Conservation (phyloP, 192 early-diverging fungal species). For the Coemansia sp. region DNA sequence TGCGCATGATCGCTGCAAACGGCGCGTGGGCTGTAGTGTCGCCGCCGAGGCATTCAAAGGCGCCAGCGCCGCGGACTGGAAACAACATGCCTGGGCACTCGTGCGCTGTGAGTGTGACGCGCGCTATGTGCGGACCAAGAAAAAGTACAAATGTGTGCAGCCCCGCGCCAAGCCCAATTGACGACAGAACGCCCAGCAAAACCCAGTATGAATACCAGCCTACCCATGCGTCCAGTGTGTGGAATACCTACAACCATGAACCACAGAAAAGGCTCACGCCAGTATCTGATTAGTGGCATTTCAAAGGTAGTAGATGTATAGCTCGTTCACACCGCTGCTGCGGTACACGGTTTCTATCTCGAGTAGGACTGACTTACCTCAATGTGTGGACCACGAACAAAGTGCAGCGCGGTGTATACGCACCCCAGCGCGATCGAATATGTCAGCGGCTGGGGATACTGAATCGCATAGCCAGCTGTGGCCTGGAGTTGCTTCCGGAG, state of each 20-base stretch:
- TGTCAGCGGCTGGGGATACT: conserved; percentile 40
- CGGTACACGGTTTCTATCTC: background rate
- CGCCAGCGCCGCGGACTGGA: conserved; percentile 65
- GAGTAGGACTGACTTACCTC: conserved; percentile 7
- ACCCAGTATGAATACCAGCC: conserved; percentile 91
- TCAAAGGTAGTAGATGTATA: too few relatives aligned
- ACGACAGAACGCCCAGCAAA: conserved; percentile 80
- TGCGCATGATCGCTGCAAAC: conserved; percentile 63
- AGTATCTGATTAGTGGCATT: too few relatives aligned
- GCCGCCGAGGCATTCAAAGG: conserved; percentile 44
- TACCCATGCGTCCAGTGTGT: conserved; percentile 58
- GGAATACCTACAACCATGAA: conserved; percentile 12
- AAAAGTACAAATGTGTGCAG: conserved; percentile 95
- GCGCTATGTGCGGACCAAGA: conserved; percentile 86
- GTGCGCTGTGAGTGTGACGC: conserved; percentile 88
- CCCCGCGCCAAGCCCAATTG: conserved; percentile 90
- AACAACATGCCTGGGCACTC: conserved; percentile 73
- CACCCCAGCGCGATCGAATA: conserved; percentile 32
- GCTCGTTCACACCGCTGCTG: too few relatives aligned
- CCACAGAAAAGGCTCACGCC: background rate
- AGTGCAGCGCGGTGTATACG: conserved; percentile 42
- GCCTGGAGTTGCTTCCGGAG: conserved; percentile 19
- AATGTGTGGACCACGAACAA: conserved; percentile 37
- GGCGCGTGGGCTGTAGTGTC: conserved; percentile 45
- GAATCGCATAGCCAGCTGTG: conserved; percentile 24